These are phyloP conservation scores for Protomyces inundatus DNA, from an alignment of 1,139 yeast genomes.

Conservation along the genomic window DNA sequence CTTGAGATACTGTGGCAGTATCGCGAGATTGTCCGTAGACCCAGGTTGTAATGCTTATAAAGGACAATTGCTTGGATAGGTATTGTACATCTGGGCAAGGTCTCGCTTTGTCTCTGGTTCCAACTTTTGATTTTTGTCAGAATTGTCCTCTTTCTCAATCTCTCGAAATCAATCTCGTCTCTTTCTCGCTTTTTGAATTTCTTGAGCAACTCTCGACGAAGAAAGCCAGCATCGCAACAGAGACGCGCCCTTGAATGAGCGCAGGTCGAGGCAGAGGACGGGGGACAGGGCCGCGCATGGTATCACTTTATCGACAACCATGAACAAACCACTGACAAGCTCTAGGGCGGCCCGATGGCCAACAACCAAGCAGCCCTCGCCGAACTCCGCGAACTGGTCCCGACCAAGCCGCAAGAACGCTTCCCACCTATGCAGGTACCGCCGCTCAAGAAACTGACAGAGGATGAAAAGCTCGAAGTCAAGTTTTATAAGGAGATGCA, in stretches of 20 bases:
- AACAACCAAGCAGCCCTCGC: conserved; percentile 9
- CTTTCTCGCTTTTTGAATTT: too few relatives aligned
- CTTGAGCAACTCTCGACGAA: too few relatives aligned
- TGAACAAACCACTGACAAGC: neutral
- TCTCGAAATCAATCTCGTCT: too few relatives aligned
- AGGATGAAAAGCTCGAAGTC: conserved; percentile 16
- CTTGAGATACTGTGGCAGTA: neutral
- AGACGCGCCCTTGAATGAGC: neutral
- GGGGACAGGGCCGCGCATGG: conserved; percentile 23
- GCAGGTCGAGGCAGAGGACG: conserved; percentile 16
- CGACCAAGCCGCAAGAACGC: conserved; percentile 12
- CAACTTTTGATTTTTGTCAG: too few relatives aligned
- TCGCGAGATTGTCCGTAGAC: neutral
- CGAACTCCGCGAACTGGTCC: conserved; percentile 6
- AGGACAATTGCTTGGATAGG: too few relatives aligned
- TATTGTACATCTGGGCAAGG: too few relatives aligned
- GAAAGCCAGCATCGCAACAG: too few relatives aligned
- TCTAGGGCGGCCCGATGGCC: conserved; percentile 16
- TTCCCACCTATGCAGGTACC: conserved; percentile 18
- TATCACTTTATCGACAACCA: neutral
- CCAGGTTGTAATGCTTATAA: too few relatives aligned
- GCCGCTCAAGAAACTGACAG: neutral
- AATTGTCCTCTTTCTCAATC: too few relatives aligned
- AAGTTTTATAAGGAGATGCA: conserved; percentile 18
- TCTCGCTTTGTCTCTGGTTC: too few relatives aligned